Percentiles rank a stretch among this genome's conserved stretches.
Conservation (phyloP, 2,329 filamentous ascomycete species). For the Dactylellina drechsleri region DNA sequence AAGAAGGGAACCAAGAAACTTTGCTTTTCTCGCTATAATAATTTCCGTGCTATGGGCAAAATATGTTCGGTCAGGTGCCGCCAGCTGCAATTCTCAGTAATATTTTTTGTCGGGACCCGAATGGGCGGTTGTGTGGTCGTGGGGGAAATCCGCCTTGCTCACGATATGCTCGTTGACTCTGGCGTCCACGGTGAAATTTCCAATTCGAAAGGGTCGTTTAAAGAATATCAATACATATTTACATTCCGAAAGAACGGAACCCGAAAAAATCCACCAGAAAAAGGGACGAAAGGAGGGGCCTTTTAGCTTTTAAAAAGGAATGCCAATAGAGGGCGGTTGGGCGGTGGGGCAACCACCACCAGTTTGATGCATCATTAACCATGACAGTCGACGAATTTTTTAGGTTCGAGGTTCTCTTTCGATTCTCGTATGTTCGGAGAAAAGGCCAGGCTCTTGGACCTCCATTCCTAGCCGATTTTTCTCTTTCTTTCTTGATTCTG, state of each 20-base stretch:
- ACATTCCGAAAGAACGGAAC: conserved; percentile 40
- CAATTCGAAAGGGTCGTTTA: too few species aligned
- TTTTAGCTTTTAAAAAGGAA: conserved; percentile 27
- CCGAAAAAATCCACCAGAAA: not conserved
- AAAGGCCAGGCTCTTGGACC: not conserved
- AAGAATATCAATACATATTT: too few species aligned
- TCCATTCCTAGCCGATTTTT: not conserved
- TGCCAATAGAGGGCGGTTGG: conserved; percentile 26
- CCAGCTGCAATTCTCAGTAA: not conserved
- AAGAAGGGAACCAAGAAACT: conserved; percentile 5
- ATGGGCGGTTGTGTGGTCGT: too few species aligned
- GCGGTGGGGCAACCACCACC: conserved; percentile 22
- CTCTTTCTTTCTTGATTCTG: not conserved
- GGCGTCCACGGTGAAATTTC: too few species aligned
- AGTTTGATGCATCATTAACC: not conserved
- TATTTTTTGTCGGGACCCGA: too few species aligned
- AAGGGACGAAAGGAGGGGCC: conserved; percentile 26
- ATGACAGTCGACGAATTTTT: not conserved
- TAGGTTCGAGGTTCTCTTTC: conserved; percentile 10
- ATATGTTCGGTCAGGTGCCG: conserved; percentile 27
- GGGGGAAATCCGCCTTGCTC: too few species aligned
- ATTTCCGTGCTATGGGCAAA: conserved; percentile 43
- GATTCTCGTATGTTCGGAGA: not conserved
- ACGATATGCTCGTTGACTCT: too few species aligned
- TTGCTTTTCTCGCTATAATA: conserved; percentile 43